Conservation (phyloP, 305 asterid genomes). For the Fraxinus floribunda region DNA sequence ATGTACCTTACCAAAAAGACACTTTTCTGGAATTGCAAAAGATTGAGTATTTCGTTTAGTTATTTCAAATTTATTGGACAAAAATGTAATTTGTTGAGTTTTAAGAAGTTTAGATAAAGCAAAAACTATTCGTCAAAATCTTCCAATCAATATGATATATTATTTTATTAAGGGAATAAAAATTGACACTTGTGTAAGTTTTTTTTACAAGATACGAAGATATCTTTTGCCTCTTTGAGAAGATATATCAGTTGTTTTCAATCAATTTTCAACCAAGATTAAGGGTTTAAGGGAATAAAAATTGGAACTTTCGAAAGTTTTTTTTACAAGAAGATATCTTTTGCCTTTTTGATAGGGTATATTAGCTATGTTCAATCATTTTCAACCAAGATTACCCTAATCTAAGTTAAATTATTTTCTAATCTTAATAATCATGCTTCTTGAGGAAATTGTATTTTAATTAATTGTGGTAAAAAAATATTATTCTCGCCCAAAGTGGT, state of each 20-base stretch:
- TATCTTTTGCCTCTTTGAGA: background rate
- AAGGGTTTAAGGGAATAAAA: slow-evolving; percentile 25
- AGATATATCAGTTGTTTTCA: background rate
- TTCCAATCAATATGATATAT: background rate
- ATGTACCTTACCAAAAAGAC: background rate
- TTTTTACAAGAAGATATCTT: background rate
- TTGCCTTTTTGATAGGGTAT: slow-evolving; percentile 2
- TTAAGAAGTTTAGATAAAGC: background rate
- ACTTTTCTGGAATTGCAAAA: background rate
- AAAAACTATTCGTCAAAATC: background rate
- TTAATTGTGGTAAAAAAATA: background rate
- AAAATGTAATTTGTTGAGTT: too few species aligned
- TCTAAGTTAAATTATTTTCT: background rate
- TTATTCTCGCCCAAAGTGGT: background rate
- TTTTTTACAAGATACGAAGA: background rate
- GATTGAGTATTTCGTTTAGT: background rate
- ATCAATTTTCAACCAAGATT: background rate
- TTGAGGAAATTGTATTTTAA: background rate
- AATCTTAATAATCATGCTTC: background rate
- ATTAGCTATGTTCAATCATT: slow-evolving; percentile 26
- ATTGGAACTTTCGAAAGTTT: slow-evolving; percentile 22
- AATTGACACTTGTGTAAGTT: slow-evolving; percentile 23
- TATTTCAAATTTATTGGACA: background rate
- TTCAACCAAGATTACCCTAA: slow-evolving; percentile 35
- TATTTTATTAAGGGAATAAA: slow-evolving; percentile 21